These are phyloP conservation scores for Candida tunisiensis DNA, from an alignment of 1,139 yeast species.

Conservation along the genomic window DNA sequence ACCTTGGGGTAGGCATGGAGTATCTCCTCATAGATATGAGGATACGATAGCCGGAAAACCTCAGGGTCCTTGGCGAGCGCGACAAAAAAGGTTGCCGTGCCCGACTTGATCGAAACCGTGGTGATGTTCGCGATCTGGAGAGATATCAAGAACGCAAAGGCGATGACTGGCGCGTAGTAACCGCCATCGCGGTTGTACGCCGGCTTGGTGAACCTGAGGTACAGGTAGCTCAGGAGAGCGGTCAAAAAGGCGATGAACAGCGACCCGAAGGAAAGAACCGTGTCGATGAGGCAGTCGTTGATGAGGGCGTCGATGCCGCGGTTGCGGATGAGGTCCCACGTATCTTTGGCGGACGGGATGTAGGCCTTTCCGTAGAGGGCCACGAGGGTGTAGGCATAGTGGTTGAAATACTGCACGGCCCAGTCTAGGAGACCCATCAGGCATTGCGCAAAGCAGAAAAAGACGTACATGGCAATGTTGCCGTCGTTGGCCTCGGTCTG, in stretches of 20 bases:
- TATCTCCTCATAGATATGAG: slow-evolving; percentile 57
- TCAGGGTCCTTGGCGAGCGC: slow-evolving; percentile 84
- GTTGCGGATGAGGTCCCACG: slow-evolving; percentile 60
- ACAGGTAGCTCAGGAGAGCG: slow-evolving; percentile 55
- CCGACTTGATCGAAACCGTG: slow-evolving; percentile 60
- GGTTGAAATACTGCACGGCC: slow-evolving; percentile 74
- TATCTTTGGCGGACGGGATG: slow-evolving; percentile 59
- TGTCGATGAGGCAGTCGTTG: slow-evolving; percentile 69
- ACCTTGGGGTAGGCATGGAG: slow-evolving; percentile 66
- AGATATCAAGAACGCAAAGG: slow-evolving; percentile 60
- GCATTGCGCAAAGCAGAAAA: slow-evolving; percentile 37
- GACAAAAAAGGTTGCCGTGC: slow-evolving; percentile 73
- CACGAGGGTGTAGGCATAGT: slow-evolving; percentile 75
- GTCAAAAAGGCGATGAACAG: slow-evolving; percentile 42
- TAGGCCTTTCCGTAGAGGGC: slow-evolving; percentile 79
- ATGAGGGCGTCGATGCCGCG: slow-evolving; percentile 80
- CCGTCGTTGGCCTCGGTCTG: slow-evolving; percentile 27
- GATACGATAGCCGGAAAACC: slow-evolving; percentile 59
- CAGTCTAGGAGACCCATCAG: slow-evolving; percentile 54
- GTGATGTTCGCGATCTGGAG: slow-evolving; percentile 63
- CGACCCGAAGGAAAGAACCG: slow-evolving; percentile 58
- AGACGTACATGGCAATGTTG: slow-evolving; percentile 33
- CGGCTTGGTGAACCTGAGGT: slow-evolving; percentile 57
- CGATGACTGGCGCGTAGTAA: slow-evolving; percentile 64
- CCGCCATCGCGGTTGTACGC: slow-evolving; percentile 47